Percentiles rank a stretch among this genome's conserved stretches.
phyloP scores from a whole-genome alignment of 2,329 filamentous ascomycete genomes.

The Aspergillus hortae region DNA sequence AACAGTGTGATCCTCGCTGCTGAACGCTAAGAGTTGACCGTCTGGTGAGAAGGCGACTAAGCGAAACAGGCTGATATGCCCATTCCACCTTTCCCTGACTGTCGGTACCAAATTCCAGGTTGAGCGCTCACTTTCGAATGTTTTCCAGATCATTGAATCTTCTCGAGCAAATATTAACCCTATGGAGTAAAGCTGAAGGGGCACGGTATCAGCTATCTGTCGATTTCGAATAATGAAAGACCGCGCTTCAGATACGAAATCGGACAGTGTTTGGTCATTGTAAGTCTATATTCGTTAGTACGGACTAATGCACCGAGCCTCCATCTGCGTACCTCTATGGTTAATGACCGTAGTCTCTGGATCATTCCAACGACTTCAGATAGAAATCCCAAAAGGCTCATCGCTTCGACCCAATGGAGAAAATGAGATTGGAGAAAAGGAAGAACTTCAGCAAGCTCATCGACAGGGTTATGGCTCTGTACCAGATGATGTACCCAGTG shows the following conservation, averaged over 20 bases:
- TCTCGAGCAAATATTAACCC: slow-evolving; percentile 29
- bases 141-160: slow-evolving; percentile 21
- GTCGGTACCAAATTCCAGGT: slow-evolving; percentile 13
- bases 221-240: slow-evolving; percentile 27
- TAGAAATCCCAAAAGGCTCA: slow-evolving; percentile 17
- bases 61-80: not conserved
- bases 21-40: not conserved
- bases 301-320: not conserved
- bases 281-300: slow-evolving; percentile 7
- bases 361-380: slow-evolving; percentile 15
- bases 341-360: slow-evolving; percentile 12
- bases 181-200: slow-evolving; percentile 34
- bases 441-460: slow-evolving; percentile 4
- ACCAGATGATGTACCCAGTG: slow-evolving; percentile 25
- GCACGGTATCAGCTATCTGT: slow-evolving; percentile 24
- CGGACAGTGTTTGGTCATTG: slow-evolving; percentile 5
- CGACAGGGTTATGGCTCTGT: slow-evolving; percentile 7
- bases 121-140: slow-evolving; percentile 17
- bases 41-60: not conserved
- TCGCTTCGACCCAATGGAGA: slow-evolving; percentile 24
- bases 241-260: slow-evolving; percentile 27
- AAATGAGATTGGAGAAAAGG: slow-evolving; percentile 18
- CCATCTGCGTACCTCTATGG: slow-evolving; percentile 8
- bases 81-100: slow-evolving; percentile 9
- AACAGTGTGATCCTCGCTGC: not conserved